Evolutionary conservation across 192 early-diverging fungal species (phyloP), one percentile per base, ranked within the genome.

Genomic region (Geranomyces variabilis): DNA sequence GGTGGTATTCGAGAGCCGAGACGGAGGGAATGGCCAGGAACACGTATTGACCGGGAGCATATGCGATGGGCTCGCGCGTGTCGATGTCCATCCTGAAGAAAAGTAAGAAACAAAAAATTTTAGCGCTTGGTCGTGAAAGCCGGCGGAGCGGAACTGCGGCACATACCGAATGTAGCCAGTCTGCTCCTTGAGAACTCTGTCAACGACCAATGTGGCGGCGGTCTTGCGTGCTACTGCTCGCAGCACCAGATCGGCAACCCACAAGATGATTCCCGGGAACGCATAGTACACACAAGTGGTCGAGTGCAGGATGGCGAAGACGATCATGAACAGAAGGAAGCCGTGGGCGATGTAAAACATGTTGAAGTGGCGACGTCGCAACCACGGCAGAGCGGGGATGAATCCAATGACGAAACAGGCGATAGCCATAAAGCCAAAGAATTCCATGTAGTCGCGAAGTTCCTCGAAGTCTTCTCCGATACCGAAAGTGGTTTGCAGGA

Each of bases 1-100:
- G 89, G 63, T 93, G 92, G 90, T 87, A 94, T 71, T 94, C 85
- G 69, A 88, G 79, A 8, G 76, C 72, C 8, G 91, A 89, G 21
- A 92, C 82, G 29, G 87, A 81, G 0, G 93, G 93, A 33, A 89
- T 87, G 76, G 83, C 83, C 36, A 94, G 70, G 47, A 87, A 91
- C 48, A 94, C 81, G 74, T 90, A 93, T 70, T 94, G 91, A 21
- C 91, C 91, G 24, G 91, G 86, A 6, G 21, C 13, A 30, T 43
- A 63, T 22, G 19, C 58, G 28, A 67, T 53, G 4, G 79, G 51
- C 87, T 90, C 55, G 89, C 84, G 34, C 86, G 80, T 75, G 85
- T 88, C 51, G 29, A 76, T 62, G 24, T 84, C 83, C 15, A 88
- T 85, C 7, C 90, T 90, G 51, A 14, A 55, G 10, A 41, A 41